Percentiles rank a stretch among this genome's conserved stretches.
Conservation (phyloP, 2,329 filamentous ascomycete genomes). For the Microsporum ferrugineum region DNA sequence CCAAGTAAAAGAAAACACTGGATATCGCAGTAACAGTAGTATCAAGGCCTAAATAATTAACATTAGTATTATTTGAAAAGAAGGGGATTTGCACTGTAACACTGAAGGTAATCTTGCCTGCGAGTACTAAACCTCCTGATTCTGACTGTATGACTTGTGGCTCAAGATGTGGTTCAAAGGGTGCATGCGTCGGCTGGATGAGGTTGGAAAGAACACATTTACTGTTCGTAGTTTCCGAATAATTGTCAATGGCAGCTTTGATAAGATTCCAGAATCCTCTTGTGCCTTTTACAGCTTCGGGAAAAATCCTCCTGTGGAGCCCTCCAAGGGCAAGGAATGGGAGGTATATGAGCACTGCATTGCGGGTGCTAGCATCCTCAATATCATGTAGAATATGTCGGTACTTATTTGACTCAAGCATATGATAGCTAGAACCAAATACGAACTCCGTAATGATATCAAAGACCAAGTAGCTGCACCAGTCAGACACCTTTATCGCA, state of each 20-base stretch:
- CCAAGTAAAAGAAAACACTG: slow-evolving; percentile 30
- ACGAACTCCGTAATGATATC: background rate
- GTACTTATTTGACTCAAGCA: background rate
- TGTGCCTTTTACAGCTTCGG: background rate
- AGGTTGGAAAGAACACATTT: background rate
- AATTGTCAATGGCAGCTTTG: background rate
- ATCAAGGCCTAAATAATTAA: slow-evolving; percentile 24
- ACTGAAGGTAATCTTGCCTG: background rate
- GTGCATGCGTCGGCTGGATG: background rate
- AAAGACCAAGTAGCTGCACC: background rate
- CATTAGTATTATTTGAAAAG: background rate
- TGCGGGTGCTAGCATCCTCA: background rate
- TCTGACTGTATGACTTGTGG: background rate
- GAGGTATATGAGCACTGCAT: background rate
- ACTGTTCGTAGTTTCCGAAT: background rate
- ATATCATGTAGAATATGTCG: background rate
- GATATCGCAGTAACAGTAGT: slow-evolving; percentile 32
- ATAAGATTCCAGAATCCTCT: background rate
- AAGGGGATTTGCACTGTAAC: background rate
- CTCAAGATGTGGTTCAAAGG: background rate
- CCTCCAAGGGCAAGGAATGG: background rate
- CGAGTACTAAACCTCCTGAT: background rate
- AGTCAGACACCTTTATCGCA: background rate
- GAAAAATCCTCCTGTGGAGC: background rate
- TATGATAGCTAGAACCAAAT: background rate